A percentile compares a stretch with the other conserved stretches of the same genome.
Conservation (phyloP, 2,329 filamentous ascomycete species). For the Clonostachys solani region DNA sequence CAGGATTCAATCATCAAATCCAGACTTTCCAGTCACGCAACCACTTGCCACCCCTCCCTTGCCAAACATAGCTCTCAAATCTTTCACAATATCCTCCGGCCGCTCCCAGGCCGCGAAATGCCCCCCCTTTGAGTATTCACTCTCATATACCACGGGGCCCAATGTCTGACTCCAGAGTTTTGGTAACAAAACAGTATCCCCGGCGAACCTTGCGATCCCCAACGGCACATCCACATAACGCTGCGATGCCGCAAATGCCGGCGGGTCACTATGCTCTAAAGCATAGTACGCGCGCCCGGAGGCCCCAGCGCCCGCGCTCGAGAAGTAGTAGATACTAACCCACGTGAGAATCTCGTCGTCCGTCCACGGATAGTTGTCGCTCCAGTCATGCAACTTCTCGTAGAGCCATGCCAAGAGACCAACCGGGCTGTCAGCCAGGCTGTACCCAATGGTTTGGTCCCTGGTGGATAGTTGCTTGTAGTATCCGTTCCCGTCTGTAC, state of each 20-base stretch:
- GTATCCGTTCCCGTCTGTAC: background rate
- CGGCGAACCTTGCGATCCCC: constrained; percentile 51
- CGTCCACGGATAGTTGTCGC: constrained; percentile 66
- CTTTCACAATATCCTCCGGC: constrained; percentile 45
- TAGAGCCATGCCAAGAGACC: background rate
- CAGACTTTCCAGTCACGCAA: too few relatives aligned
- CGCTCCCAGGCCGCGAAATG: constrained; percentile 60
- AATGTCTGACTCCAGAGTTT: constrained; percentile 53
- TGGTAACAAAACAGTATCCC: constrained; percentile 50
- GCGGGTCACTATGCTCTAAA: constrained; percentile 30
- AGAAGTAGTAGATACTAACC: constrained; percentile 71
- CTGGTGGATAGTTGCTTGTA: background rate
- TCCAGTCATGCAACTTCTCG: constrained; percentile 56
- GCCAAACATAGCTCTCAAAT: constrained; percentile 56
- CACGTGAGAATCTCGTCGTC: constrained; percentile 74
- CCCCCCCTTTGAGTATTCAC: constrained; percentile 43
- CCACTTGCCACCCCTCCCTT: constrained; percentile 27
- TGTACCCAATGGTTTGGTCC: background rate
- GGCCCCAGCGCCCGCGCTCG: constrained; percentile 63
- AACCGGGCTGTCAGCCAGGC: background rate
- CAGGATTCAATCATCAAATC: too few relatives aligned
- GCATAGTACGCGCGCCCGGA: constrained; percentile 72
- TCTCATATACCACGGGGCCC: constrained; percentile 56
- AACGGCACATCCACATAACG: constrained; percentile 29
- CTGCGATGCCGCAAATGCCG: constrained; percentile 5